Conservation (phyloP, 345 rosid species). For the Adansonia digitata region DNA sequence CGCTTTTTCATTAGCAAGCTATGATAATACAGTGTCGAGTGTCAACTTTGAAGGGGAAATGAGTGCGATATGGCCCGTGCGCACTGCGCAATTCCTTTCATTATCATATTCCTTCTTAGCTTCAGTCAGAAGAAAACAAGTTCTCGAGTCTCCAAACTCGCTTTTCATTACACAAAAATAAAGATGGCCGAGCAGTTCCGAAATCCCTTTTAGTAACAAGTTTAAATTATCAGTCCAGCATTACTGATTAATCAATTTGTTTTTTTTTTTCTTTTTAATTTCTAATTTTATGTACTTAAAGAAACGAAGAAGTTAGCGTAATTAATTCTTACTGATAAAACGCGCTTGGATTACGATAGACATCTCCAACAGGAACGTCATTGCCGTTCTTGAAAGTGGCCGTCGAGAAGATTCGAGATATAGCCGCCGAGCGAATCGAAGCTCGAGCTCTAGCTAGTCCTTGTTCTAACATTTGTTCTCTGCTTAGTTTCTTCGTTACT, state of each 20-base stretch:
- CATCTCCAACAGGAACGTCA: conserved; percentile 18
- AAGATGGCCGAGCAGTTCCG: too few species aligned
- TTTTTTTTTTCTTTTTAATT: too few species aligned
- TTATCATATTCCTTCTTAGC: too few species aligned
- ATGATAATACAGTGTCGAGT: conserved; percentile 13
- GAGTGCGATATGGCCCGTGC: too few species aligned
- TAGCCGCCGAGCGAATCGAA: conserved; percentile 46
- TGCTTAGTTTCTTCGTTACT: conserved; percentile 30
- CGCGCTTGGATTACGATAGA: conserved; percentile 56
- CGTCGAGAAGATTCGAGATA: conserved; percentile 18
- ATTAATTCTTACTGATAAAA: conserved; percentile 49
- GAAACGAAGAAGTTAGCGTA: background rate
- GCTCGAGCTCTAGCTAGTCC: conserved; percentile 68
- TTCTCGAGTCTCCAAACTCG: too few species aligned
- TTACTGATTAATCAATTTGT: too few species aligned
- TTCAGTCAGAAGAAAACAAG: too few species aligned
- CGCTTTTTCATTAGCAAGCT: conserved; percentile 22
- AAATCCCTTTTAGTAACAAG: too few species aligned
- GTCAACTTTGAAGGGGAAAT: background rate
- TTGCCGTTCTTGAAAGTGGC: conserved; percentile 15
- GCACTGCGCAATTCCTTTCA: too few species aligned
- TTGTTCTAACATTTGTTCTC: conserved; percentile 34
- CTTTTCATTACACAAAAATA: too few species aligned
- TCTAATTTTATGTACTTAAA: too few species aligned
- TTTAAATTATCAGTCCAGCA: too few species aligned